phyloP scores from a whole-genome alignment of 2,329 filamentous ascomycete species.

The Cylindrodendrum hubeiense region DNA sequence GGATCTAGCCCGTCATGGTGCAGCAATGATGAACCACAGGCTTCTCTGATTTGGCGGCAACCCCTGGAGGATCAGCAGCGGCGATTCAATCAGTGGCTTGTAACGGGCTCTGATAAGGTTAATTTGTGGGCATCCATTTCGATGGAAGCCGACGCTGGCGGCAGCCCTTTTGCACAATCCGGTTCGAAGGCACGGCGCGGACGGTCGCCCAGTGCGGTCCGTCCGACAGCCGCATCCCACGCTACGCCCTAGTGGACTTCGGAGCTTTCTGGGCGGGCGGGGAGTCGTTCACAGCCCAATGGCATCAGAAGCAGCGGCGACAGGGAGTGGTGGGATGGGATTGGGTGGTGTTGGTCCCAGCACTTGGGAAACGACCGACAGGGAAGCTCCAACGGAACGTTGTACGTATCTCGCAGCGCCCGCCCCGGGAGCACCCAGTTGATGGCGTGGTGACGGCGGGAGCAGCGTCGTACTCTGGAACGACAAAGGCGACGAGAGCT shows the following conservation, averaged over 20 bases:
- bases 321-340: not conserved
- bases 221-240: not conserved
- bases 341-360: not conserved
- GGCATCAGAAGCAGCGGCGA: not conserved
- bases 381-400: not conserved
- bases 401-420: not conserved
- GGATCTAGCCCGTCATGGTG: not conserved
- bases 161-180: not conserved
- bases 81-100: not conserved
- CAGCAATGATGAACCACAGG: not conserved
- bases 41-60: not conserved
- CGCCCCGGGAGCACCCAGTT: not conserved
- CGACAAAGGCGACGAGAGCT: not conserved
- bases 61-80: not conserved
- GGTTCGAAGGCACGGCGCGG: not conserved
- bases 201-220: not conserved
- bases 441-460: not conserved
- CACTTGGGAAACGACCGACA: not conserved
- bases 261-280: not conserved
- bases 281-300: not conserved
- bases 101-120: slow-evolving; percentile 1
- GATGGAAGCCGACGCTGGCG: not conserved
- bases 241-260: not conserved
- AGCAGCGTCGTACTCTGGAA: not conserved
- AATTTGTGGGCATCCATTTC: slow-evolving; percentile 1